A percentile compares a stretch with the other conserved stretches of the same genome.
These are phyloP conservation scores for Excoecaria agallocha DNA, from an alignment of 345 rosid genomes.

Conservation along the genomic window DNA sequence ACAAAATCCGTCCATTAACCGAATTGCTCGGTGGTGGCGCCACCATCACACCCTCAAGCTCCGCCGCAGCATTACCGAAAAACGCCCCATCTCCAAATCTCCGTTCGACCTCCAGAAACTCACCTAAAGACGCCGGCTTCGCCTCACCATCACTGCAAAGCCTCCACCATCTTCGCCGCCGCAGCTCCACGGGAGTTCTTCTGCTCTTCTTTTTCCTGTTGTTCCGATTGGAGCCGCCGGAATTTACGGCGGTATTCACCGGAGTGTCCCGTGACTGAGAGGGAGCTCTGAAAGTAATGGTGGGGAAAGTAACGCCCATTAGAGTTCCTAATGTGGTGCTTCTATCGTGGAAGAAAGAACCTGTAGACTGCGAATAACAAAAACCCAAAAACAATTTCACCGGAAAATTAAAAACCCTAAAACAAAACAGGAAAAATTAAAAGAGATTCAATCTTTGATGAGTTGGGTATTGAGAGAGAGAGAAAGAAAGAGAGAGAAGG, in stretches of 20 bases:
- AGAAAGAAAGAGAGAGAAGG: too few relatives aligned
- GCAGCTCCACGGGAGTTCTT: constrained; percentile 22
- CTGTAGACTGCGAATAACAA: constrained; percentile 59
- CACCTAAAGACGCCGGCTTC: constrained; percentile 76
- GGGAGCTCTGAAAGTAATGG: constrained; percentile 59
- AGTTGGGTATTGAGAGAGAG: background rate
- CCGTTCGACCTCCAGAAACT: constrained; percentile 86
- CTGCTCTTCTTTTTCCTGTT: constrained; percentile 28
- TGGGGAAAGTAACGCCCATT: constrained; percentile 82
- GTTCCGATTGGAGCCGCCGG: constrained; percentile 8
- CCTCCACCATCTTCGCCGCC: constrained; percentile 65
- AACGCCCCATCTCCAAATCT: constrained; percentile 68
- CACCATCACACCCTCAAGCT: constrained; percentile 50
- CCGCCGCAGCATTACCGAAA: constrained; percentile 45
- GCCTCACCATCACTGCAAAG: constrained; percentile 66
- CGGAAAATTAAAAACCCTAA: too few relatives aligned
- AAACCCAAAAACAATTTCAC: too few relatives aligned
- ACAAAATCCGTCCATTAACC: constrained; percentile 15
- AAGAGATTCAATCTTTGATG: background rate
- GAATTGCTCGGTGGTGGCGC: constrained; percentile 22
- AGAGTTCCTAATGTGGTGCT: constrained; percentile 91
- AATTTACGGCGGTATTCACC: constrained; percentile 15
- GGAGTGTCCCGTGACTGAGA: constrained; percentile 46
- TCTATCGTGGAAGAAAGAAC: constrained; percentile 91
- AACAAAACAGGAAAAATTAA: too few relatives aligned